These are phyloP conservation scores for Pleodorina starrii DNA, from an alignment of 139 green algal genomes.

Conservation along the genomic window DNA sequence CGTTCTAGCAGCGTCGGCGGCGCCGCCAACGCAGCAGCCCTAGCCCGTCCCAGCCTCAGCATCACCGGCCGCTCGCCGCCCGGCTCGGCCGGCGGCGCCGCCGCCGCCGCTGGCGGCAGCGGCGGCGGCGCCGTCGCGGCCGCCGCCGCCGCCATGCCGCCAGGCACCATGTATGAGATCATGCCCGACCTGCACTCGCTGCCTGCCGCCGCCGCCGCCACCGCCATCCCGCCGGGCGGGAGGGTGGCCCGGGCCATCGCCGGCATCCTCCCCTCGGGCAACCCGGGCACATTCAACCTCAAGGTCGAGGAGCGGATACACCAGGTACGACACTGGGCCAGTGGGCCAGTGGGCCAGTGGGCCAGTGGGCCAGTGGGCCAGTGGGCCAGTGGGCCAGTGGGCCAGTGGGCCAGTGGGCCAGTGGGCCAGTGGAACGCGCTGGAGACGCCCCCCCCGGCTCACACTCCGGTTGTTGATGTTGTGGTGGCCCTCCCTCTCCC, in stretches of 20 bases:
- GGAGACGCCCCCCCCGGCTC: too few species aligned
- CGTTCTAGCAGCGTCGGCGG: neutral
- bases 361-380: too few species aligned
- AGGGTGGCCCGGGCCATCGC: constrained; percentile 3
- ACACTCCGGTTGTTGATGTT: too few species aligned
- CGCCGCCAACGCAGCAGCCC: neutral
- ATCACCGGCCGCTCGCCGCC: neutral
- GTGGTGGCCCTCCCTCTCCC: too few species aligned
- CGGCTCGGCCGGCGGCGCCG: neutral
- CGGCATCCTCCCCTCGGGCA: constrained; percentile 7
- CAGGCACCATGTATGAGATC: neutral
- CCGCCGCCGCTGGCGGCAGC: neutral
- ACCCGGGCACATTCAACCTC: constrained; percentile 38
- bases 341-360: too few species aligned
- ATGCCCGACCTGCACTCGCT: neutral
- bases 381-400: too few species aligned
- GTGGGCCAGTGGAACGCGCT: too few species aligned
- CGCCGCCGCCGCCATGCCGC: neutral
- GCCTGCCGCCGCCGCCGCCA: neutral
- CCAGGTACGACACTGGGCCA: neutral
- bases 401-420: too few species aligned
- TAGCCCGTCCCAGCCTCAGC: neutral
- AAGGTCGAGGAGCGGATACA: constrained; percentile 29
- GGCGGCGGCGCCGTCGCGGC: neutral
- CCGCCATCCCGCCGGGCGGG: neutral